phyloP scores from a whole-genome alignment of 805 yeast species.

The Wickerhamiella parazyma region DNA sequence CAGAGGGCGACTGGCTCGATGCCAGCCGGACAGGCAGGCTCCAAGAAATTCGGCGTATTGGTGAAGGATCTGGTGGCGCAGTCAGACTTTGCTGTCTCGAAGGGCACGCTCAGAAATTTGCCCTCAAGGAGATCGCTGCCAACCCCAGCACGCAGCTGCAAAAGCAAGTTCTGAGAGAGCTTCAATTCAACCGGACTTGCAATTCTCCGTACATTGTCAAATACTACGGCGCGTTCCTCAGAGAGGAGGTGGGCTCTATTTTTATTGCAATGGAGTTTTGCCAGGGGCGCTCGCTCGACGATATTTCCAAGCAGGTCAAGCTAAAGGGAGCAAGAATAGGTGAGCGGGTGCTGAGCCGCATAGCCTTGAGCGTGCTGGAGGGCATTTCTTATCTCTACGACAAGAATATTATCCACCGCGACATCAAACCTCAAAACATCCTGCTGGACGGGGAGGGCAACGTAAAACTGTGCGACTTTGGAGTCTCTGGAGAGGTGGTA shows the following conservation, averaged over 20 bases:
- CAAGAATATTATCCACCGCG: slow-evolving; percentile 82
- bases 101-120: slow-evolving; percentile 52
- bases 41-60: slow-evolving; percentile 54
- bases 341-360: slow-evolving; percentile 81
- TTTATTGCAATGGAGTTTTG: slow-evolving; percentile 95
- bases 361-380: slow-evolving; percentile 70
- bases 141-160: slow-evolving; percentile 78
- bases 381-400: slow-evolving; percentile 84
- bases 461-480: slow-evolving; percentile 91
- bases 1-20: slow-evolving; percentile 45
- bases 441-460: slow-evolving; percentile 61
- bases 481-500: slow-evolving; percentile 94
- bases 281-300: slow-evolving; percentile 86
- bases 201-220: slow-evolving; percentile 73
- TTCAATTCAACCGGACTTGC: slow-evolving; percentile 76
- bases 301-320: slow-evolving; percentile 69
- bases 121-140: slow-evolving; percentile 60
- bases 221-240: slow-evolving; percentile 84
- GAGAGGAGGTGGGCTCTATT: slow-evolving; percentile 62
- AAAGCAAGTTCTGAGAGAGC: slow-evolving; percentile 78
- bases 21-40: slow-evolving; percentile 48
- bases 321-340: slow-evolving; percentile 73
- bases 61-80: slow-evolving; percentile 92
- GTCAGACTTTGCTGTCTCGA: slow-evolving; percentile 65
- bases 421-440: slow-evolving; percentile 91